Evolutionary conservation across 2,329 filamentous ascomycete species (phyloP).

Genomic region (Alternaria brassicicola): DNA sequence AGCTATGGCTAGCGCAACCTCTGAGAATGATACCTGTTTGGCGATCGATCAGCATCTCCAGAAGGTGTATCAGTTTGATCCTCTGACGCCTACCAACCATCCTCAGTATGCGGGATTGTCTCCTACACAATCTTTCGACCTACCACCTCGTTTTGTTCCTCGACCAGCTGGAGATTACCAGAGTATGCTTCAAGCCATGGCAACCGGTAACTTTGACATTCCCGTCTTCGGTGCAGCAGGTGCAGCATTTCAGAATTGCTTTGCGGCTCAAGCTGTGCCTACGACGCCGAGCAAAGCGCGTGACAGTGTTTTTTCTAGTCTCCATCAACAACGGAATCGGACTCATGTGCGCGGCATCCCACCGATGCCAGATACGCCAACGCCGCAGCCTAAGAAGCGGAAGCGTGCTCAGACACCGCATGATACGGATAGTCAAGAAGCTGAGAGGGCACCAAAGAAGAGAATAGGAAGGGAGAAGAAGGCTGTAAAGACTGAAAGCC

Average conservation of each 20-base stretch:
- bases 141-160: background rate
- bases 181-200: background rate
- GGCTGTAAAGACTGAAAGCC: background rate
- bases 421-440: background rate
- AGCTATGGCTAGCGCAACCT: background rate
- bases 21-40: background rate
- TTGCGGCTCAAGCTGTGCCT: background rate
- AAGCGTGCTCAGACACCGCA: background rate
- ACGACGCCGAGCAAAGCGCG: background rate
- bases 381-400: background rate
- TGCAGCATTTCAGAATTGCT: background rate
- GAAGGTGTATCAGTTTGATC: background rate
- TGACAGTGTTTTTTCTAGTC: background rate
- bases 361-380: background rate
- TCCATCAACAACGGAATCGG: background rate
- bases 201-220: background rate
- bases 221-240: background rate
- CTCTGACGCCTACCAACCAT: background rate
- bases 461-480: background rate
- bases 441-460: background rate
- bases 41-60: background rate
- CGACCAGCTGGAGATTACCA: background rate
- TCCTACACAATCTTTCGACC: background rate
- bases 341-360: background rate
- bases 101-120: background rate